These are phyloP conservation scores for Iris macrosiphon DNA, from an alignment of 106 monocot species.

Conservation along the genomic window DNA sequence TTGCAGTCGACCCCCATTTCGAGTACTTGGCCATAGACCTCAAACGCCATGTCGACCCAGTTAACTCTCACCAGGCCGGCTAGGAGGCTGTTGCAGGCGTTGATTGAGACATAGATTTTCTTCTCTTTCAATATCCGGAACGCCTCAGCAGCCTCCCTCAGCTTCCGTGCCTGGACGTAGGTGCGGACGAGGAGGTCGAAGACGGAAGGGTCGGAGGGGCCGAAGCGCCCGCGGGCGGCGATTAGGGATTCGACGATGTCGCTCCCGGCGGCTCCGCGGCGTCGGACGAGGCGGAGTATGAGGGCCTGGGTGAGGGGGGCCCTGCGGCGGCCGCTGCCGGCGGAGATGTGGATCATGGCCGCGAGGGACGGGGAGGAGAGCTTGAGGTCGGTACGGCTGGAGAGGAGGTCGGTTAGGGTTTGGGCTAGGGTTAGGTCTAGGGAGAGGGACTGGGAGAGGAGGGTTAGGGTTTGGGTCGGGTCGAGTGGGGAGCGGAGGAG, in stretches of 20 bases:
- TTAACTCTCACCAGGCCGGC: conserved; percentile 54
- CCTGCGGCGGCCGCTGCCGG: conserved; percentile 23
- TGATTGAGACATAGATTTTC: conserved; percentile 39
- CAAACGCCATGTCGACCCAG: conserved; percentile 61
- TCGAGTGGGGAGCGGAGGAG: too few relatives aligned
- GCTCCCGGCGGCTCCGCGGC: conserved; percentile 38
- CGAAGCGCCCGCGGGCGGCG: conserved; percentile 6
- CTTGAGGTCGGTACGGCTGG: conserved; percentile 3
- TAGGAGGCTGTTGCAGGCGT: conserved; percentile 72
- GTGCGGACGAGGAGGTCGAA: conserved; percentile 83
- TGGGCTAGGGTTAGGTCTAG: conserved; percentile 8
- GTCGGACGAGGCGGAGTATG: conserved; percentile 69
- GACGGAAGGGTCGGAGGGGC: conserved; percentile 10
- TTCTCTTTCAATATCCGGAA: conserved; percentile 39
- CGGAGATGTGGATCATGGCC: conserved; percentile 42
- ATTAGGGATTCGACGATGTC: conserved; percentile 45
- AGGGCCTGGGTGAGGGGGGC: conserved; percentile 58
- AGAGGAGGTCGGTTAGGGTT: conserved; percentile 23
- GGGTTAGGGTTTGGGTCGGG: not conserved
- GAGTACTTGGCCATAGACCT: conserved; percentile 44
- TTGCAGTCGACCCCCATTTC: conserved; percentile 39
- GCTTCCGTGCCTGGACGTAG: conserved; percentile 79
- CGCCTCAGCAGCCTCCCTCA: conserved; percentile 73
- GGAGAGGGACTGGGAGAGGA: not conserved
- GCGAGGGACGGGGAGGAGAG: conserved; percentile 36